A percentile compares a stretch with the other conserved stretches of the same genome.
These are phyloP conservation scores for Penicillium waksmanii DNA, from an alignment of 495 filamentous ascomycete genomes.

Conservation along the genomic window DNA sequence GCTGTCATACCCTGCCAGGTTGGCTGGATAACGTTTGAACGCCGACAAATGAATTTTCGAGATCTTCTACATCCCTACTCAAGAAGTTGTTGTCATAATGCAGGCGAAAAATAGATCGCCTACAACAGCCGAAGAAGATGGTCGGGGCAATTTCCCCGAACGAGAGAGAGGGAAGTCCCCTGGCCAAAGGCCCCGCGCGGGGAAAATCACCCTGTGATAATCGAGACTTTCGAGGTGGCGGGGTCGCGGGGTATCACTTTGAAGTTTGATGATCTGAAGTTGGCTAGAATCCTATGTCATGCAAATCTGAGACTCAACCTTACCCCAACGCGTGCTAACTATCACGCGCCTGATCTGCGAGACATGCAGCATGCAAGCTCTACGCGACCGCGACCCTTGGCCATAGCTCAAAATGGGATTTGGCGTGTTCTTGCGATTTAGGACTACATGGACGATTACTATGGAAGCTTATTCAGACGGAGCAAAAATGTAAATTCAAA, in stretches of 20 bases:
- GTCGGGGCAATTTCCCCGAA: slow-evolving; percentile 1
- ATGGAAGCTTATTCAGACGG: too few relatives aligned
- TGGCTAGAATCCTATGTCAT: not conserved
- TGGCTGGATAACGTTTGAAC: not conserved
- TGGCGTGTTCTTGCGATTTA: too few relatives aligned
- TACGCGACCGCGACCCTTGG: too few relatives aligned
- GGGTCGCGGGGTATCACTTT: not conserved
- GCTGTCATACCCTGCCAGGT: not conserved
- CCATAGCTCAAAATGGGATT: too few relatives aligned
- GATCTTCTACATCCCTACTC: not conserved
- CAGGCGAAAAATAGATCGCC: not conserved
- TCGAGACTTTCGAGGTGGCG: not conserved
- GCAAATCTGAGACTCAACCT: not conserved
- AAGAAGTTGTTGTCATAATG: not conserved
- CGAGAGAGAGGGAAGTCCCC: not conserved
- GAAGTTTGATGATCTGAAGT: not conserved
- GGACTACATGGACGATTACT: too few relatives aligned
- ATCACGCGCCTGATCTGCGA: too few relatives aligned
- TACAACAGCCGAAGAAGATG: not conserved
- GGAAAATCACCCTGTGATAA: not conserved
- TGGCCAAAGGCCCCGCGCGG: not conserved
- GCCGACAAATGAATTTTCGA: not conserved
- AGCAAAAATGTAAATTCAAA: too few relatives aligned
- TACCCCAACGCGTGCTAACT: not conserved
- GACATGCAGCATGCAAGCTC: too few relatives aligned